Base-by-base conservation (phyloP, 306 rosid genomes). In the Glycine tomentella region DNA sequence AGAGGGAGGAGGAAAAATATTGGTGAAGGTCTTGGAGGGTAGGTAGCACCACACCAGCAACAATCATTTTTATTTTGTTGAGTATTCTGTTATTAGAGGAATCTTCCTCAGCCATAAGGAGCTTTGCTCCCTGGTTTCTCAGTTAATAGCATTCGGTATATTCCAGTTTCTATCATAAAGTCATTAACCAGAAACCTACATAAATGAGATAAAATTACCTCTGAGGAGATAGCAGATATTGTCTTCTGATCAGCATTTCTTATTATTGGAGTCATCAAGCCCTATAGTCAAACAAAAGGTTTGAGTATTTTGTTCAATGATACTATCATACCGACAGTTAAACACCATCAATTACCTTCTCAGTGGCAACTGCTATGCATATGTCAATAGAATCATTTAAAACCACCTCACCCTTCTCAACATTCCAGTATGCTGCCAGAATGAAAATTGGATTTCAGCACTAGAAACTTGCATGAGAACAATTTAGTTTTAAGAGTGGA, bases 281-380 rank as follows among this genome's bases (percentile, higher is more conserved):
- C 99, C 99, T 95, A 80, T 25, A 89, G 51, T 66, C 81, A 79
- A 77, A 72, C 63, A 77, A 16, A 63, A 84, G 80, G 49, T 63
- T 81, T 79, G 62, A 74, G 80, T 52, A 62, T 59, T 16, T 56
- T 38, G 72, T 31, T 83, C 56, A 79, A 80, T 56, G 51, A 69
- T 44, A 17, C 38, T 45, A 64, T 1, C 20, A 50, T 25, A 75
- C 17, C 70, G 46, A 63, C 67, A 69, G 56, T 81, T 36, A 78
- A 84, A 77, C 81, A 61, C 74, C 58, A 72, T 13, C 46, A 61
- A 57, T 83, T 89, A 95, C 99, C 99, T 93, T 95, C 65, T 95
- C 98, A 2, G 99, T 95, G 69, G 99, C 97, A 69, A 95, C 99
- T 55, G 99, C 99, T 85, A 95, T 93, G 13, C 92, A 95, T 87